These are phyloP conservation scores for Macrophomina pseudophaseolina DNA, from an alignment of 2,329 filamentous ascomycete species.

Conservation along the genomic window DNA sequence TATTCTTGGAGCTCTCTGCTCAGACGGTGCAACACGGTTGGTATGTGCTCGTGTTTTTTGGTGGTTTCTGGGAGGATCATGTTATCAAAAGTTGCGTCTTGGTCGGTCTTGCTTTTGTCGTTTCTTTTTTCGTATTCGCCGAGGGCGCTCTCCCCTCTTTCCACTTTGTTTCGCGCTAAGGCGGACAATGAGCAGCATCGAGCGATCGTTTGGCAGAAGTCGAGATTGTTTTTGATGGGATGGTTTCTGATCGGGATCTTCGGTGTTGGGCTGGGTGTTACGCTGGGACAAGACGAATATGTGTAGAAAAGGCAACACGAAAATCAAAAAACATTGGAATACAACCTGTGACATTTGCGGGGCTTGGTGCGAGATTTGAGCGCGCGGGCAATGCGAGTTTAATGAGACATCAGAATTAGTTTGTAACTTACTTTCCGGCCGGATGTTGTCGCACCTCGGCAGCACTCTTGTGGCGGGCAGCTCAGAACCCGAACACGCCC, in stretches of 20 bases:
- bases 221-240: slow-evolving; percentile 14
- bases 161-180: background rate
- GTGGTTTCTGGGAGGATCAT: slow-evolving; percentile 3
- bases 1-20: slow-evolving; percentile 4
- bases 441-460: slow-evolving; percentile 4
- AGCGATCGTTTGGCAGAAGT: slow-evolving; percentile 19
- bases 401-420: background rate
- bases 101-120: slow-evolving; percentile 11
- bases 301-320: slow-evolving; percentile 22
- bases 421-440: background rate
- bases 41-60: slow-evolving; percentile 11
- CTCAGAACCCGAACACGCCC: slow-evolving; percentile 2
- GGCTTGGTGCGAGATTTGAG: background rate
- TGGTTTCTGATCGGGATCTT: background rate
- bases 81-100: slow-evolving; percentile 26
- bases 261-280: slow-evolving; percentile 20
- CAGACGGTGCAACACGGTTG: slow-evolving; percentile 18
- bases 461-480: background rate
- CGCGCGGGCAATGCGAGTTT: background rate
- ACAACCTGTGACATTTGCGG: background rate
- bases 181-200: slow-evolving; percentile 15
- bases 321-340: slow-evolving; percentile 25
- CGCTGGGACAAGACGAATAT: slow-evolving; percentile 1
- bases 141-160: slow-evolving; percentile 21
- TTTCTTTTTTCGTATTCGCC: slow-evolving; percentile 2